Base-by-base conservation (phyloP, 306 rosid genomes). In the Cucumis melo region DNA sequence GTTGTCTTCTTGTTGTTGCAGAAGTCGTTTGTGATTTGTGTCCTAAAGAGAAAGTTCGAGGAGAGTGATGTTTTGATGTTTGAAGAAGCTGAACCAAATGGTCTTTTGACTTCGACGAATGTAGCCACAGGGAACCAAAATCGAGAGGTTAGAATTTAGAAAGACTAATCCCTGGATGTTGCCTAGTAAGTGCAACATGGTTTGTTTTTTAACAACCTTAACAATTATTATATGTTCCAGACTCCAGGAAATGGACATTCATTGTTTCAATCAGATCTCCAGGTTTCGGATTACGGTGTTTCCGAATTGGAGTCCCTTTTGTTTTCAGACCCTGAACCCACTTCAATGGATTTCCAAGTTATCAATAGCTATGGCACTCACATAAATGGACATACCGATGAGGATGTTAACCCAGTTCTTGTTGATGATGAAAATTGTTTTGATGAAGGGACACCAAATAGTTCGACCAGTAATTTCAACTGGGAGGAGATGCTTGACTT, bases 11-110 rank as follows among this genome's bases (percentile, higher is more conserved):
- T 61, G 72, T 62, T 78, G 76, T 10, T 80, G 81, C 78, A 90
- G 98, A 82, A 73, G 54, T 36, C 80, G 51, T 85, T 82, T 57
- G 96, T 88, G 74, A 58, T 93, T 36, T 79, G 89, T 68, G 82
- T 80, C 53, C 46, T 93, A 72, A 87, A 29, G 67, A 78, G 21
- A 67, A 83, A 74, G 17, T 1, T 56, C 12, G 84, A 79, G 44
- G 58, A 36, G 77, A 64, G 17, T 46, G 53, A 57, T 50, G 70
- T 17, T 67, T 14, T 34, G 60, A 27, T 51, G 15, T 6, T 4
- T 21, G 67, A 57, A 46, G 53, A 46, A 46, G 16, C 53, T 16
- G 86, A 85, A 61, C 66, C 86, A 29, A 82, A 81, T 29, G 70
- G 76, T 73, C 8, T 11, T 63, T 5, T 44, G 17, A 50, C 36